Evolutionary conservation across 2,329 filamentous ascomycete species (phyloP), one percentile per base, ranked within the genome.

Genomic region (Fusarium torreyae): DNA sequence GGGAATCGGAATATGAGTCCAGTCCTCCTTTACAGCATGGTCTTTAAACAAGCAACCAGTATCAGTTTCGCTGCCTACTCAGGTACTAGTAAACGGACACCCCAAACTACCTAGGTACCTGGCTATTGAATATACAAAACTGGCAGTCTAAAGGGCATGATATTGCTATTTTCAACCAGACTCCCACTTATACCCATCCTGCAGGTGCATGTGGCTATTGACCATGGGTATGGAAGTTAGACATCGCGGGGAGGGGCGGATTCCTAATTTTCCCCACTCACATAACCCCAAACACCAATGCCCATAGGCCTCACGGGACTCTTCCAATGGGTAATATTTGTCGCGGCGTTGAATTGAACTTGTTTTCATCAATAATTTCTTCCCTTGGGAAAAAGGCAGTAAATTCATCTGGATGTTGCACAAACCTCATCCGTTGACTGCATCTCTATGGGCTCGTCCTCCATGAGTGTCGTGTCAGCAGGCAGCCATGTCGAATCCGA

Each of bases 401-500:
- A 36, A 38, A 15, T 17, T 17, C n/a, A 52, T 26, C 24, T 20
- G 10, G 11, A 40, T 51, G 39, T 40, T 36, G 26, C 34, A 40
- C 50, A 54, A 28, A 2, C 8, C 24, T 20, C 24, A n/a, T 52
- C 24, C 11, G 42, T 20, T 22, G 14, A 24, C 28, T 10, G 51
- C 22, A 10, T 45, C 40, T 17, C 33, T 7, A 7, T 36, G 45
- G 54, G 54, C 20, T 20, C 51, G 18, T 15, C 44, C 45, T 24
- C 33, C 33, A 15, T 49, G 42, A 55, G 31, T 33, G 38, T 15
- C 10, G 28, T 31, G 28, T 31, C 28, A 31, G 28, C 28, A 31
- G 28, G 10, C 43, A 28, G 48, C 31, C 57, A 75, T 75, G 73
- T 66, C 70, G 18, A 45, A 53, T 55, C 72, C 73, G 13, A 75